Evolutionary conservation across 1,139 yeast species (phyloP).

Genomic region (Yamadazyma buinensis): DNA sequence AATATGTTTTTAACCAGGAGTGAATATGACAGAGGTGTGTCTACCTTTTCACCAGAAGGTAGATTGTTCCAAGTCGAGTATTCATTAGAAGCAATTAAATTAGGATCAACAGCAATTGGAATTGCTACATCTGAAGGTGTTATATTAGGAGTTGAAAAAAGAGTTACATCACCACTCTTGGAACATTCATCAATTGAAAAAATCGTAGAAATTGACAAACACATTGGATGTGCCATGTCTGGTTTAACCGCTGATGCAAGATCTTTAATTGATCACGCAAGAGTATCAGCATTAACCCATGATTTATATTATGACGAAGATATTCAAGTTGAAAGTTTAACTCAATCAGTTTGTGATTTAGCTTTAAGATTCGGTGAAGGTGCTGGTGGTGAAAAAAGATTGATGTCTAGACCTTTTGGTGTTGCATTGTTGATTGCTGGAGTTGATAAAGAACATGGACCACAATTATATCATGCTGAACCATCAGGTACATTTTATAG

Average conservation of each 20-base stretch:
- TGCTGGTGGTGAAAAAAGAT: conserved; percentile 93
- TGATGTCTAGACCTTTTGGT: conserved; percentile 99
- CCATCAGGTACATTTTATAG: conserved; percentile 98
- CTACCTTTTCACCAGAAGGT: conserved; percentile 98
- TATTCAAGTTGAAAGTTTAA: conserved; percentile 87
- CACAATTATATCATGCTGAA: conserved; percentile 97
- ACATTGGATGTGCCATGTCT: conserved; percentile 98
- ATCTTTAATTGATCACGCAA: conserved; percentile 97
- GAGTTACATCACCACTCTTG: conserved; percentile 88
- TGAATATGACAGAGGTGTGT: conserved; percentile 98
- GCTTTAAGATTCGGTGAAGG: conserved; percentile 98
- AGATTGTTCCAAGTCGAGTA: conserved; percentile 98
- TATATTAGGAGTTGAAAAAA: conserved; percentile 91
- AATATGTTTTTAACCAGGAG: conserved; percentile 94
- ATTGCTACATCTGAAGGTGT: conserved; percentile 97
- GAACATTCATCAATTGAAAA: conserved; percentile 95
- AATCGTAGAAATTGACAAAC: conserved; percentile 89
- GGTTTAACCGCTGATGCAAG: conserved; percentile 99
- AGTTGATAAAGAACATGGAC: conserved; percentile 86
- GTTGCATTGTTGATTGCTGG: conserved; percentile 97
- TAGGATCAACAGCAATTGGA: conserved; percentile 97
- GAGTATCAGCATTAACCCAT: conserved; percentile 88
- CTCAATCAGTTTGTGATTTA: conserved; percentile 95
- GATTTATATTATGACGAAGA: conserved; percentile 88
- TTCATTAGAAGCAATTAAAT: conserved; percentile 93